phyloP scores from a whole-genome alignment of 2,329 filamentous ascomycete species.

The Ambrosiella xylebori region DNA sequence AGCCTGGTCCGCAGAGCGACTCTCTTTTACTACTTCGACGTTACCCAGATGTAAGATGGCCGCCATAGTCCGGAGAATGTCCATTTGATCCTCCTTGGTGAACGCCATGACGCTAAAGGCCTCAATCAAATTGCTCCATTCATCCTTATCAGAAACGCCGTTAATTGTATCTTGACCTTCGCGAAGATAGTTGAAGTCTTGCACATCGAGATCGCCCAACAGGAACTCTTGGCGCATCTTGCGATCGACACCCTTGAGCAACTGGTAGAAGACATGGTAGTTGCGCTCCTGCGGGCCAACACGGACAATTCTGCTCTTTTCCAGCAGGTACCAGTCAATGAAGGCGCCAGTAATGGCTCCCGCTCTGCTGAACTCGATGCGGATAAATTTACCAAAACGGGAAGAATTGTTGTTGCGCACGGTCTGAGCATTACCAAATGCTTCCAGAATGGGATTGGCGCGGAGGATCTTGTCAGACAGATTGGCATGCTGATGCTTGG shows the following conservation, averaged over 20 bases:
- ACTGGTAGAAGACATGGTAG: constrained; percentile 95
- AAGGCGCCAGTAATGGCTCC: constrained; percentile 90
- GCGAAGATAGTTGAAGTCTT: constrained; percentile 81
- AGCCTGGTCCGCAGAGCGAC: constrained; percentile 78
- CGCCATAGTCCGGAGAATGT: constrained; percentile 74
- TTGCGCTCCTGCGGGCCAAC: constrained; percentile 80
- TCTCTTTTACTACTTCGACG: constrained; percentile 77
- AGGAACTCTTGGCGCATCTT: constrained; percentile 61
- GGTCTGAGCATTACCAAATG: constrained; percentile 95
- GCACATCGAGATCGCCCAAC: constrained; percentile 55
- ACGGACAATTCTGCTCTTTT: constrained; percentile 92
- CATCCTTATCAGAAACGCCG: constrained; percentile 75
- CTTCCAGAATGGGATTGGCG: constrained; percentile 92
- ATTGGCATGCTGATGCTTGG: constrained; percentile 52
- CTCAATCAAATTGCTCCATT: constrained; percentile 81
- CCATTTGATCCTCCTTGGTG: constrained; percentile 61
- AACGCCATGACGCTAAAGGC: constrained; percentile 93
- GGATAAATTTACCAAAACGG: constrained; percentile 94
- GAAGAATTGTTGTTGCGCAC: constrained; percentile 98
- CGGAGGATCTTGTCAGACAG: constrained; percentile 91
- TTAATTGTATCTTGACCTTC: constrained; percentile 82
- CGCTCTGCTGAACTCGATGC: constrained; percentile 78
- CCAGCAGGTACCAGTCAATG: constrained; percentile 95
- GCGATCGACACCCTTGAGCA: constrained; percentile 66
- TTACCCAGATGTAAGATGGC: constrained; percentile 90